Base-by-base conservation (phyloP, 1,284 basidiomycete species). In the Quambalaria eucalypti region DNA sequence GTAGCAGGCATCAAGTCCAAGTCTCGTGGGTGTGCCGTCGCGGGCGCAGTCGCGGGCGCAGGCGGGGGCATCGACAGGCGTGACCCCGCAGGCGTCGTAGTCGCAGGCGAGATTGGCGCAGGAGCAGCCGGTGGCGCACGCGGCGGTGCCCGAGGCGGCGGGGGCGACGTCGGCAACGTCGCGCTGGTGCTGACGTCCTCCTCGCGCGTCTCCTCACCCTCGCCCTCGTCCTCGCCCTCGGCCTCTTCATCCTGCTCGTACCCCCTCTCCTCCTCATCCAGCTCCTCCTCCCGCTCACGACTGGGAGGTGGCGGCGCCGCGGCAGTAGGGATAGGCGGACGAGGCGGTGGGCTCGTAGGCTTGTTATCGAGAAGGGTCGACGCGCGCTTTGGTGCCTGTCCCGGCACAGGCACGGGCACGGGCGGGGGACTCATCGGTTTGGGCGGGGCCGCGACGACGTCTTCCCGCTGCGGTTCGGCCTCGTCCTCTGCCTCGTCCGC, bases 41-140 rank as follows among this genome's bases (percentile, higher is more conserved):
- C 60, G 16, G 66, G 68, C 28, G 26, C 16, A 12, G 30, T 39
- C 16, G 16, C 36, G 36, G 16, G 16, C 36, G 21, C 10, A 39
- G 36, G 36, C 21, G 10, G 28, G 1, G 57, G 54, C 16, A 55
- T 55, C 16, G 47, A 29, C 2, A 30, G 16, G 21, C 36, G 36
- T 5, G 36, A n/a, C 16, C 36, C 36, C 5, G 36, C 16, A 39
- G 36, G 36, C 16, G 29, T 28, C 52, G 50, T 14, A 10, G 19
- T 65, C 83, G 82, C 63, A 47, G 50, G 50, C 8, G 82, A 83
- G 76, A 85, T 83, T 50, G 84, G 77, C 39, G 85, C 85, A 2
- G 84, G 83, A 0, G 78, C 82, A 85, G 88, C 28, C 86, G 88
- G 28, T 88, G 90, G 68, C 90, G 85, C 16, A 84, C 85, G 8